Conservation (phyloP, 768 basidiomycete species). For the Podaxis pistillaris region DNA sequence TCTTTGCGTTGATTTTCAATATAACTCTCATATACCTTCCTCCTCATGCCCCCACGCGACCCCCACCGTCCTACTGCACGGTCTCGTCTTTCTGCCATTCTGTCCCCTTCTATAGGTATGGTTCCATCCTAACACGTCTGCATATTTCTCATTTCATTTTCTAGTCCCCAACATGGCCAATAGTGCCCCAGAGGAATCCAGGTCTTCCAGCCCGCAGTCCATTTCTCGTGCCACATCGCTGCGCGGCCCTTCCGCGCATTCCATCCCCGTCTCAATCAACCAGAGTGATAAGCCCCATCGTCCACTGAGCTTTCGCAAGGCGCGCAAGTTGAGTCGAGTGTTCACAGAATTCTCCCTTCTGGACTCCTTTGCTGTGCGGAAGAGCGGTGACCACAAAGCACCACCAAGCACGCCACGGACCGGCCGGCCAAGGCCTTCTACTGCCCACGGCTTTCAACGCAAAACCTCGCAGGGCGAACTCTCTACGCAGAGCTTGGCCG, state of each 20-base stretch:
- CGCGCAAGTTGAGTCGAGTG: slow-evolving; percentile 41
- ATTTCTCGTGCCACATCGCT: no score
- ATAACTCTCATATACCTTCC: no score
- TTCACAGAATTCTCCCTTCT: slow-evolving; percentile 35
- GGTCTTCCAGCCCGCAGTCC: background rate
- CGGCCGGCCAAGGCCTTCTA: background rate
- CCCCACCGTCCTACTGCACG: background rate
- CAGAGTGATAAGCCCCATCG: background rate
- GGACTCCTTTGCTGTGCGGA: slow-evolving; percentile 3
- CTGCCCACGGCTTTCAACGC: background rate
- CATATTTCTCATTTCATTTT: background rate
- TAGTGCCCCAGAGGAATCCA: background rate
- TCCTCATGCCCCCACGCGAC: background rate
- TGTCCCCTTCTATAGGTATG: background rate
- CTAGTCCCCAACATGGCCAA: background rate
- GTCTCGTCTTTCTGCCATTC: background rate
- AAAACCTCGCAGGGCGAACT: background rate
- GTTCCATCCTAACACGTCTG: background rate
- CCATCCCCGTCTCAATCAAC: background rate
- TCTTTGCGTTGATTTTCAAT: no score
- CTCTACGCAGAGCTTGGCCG: background rate
- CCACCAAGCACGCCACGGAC: background rate
- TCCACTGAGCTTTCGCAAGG: slow-evolving; percentile 19
- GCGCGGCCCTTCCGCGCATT: background rate
- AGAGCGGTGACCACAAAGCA: background rate